Evolutionary conservation across 495 filamentous ascomycete species (phyloP).

Genomic region (Penicillium coprophilum): DNA sequence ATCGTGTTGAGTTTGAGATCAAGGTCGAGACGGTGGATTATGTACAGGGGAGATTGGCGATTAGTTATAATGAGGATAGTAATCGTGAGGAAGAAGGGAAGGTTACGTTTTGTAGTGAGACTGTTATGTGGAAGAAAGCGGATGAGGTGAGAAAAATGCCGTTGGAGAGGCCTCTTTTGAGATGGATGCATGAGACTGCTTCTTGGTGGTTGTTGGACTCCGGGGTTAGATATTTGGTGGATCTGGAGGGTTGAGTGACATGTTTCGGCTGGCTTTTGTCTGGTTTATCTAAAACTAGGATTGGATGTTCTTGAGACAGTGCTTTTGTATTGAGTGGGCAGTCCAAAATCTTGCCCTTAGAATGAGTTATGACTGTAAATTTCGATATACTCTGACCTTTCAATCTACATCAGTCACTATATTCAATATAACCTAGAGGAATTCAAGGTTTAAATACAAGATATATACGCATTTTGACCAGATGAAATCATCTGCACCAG

Average conservation of each 20-base stretch:
- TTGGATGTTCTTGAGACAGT: too few relatives aligned
- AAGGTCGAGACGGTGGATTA: conserved; percentile 18
- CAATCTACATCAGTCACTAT: too few relatives aligned
- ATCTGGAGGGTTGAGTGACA: conserved; percentile 16
- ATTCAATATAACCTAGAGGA: too few relatives aligned
- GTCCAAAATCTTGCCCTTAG: too few relatives aligned
- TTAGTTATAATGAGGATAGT: conserved; percentile 12
- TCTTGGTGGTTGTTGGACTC: conserved; percentile 45
- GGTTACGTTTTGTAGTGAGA: conserved; percentile 35
- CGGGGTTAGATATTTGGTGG: conserved; percentile 36
- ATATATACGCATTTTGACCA: too few relatives aligned
- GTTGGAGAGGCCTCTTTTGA: conserved; percentile 28
- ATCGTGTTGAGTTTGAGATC: conserved; percentile 38
- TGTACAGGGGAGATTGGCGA: conserved; percentile 30
- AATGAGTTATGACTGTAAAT: too few relatives aligned
- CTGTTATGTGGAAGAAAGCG: conserved; percentile 35
- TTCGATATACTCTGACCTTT: too few relatives aligned
- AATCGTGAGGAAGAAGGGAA: conserved; percentile 12
- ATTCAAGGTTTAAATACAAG: too few relatives aligned
- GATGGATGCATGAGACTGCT: conserved; percentile 39
- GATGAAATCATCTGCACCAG: too few relatives aligned
- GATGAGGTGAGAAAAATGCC: conserved; percentile 28
- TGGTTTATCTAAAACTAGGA: background rate
- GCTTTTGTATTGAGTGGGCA: too few relatives aligned
- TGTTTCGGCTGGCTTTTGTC: background rate